Conservation (phyloP, 129 eudicot genomes). For the Deinandra increscens region DNA sequence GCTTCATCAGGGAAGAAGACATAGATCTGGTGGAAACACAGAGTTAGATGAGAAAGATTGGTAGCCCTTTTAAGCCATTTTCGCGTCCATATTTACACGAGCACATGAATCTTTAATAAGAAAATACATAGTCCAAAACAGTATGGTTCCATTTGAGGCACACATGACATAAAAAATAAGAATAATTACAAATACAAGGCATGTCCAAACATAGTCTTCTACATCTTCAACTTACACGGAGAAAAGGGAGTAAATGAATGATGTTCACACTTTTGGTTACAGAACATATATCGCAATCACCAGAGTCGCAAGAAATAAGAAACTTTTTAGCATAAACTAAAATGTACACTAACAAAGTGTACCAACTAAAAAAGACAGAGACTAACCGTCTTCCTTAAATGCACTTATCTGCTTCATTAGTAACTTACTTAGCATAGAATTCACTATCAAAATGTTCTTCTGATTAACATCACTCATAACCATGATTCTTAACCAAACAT, state of each 20-base stretch:
- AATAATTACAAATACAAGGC: not conserved
- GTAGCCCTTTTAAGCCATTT: not conserved
- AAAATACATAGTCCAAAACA: not conserved
- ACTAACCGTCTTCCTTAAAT: not conserved
- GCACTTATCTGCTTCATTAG: not conserved
- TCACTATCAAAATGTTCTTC: no score
- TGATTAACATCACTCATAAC: not conserved
- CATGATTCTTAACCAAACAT: not conserved
- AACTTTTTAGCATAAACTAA: not conserved
- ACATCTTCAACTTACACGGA: not conserved
- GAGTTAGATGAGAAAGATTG: not conserved
- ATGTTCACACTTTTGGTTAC: conserved; percentile 6
- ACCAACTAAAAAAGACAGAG: not conserved
- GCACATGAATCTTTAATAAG: not conserved
- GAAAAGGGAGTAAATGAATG: conserved; percentile 1
- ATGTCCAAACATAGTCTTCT: not conserved
- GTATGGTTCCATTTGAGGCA: not conserved
- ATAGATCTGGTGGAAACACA: conserved; percentile 49
- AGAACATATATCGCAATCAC: conserved; percentile 6
- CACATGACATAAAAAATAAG: not conserved
- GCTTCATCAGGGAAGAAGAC: conserved; percentile 87
- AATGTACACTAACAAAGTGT: not conserved
- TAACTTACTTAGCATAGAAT: not conserved
- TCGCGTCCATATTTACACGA: not conserved
- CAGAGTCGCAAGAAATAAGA: not conserved